Evolutionary conservation across 2,329 filamentous ascomycete genomes (phyloP).

Genomic region (Colletotrichum somersetense): DNA sequence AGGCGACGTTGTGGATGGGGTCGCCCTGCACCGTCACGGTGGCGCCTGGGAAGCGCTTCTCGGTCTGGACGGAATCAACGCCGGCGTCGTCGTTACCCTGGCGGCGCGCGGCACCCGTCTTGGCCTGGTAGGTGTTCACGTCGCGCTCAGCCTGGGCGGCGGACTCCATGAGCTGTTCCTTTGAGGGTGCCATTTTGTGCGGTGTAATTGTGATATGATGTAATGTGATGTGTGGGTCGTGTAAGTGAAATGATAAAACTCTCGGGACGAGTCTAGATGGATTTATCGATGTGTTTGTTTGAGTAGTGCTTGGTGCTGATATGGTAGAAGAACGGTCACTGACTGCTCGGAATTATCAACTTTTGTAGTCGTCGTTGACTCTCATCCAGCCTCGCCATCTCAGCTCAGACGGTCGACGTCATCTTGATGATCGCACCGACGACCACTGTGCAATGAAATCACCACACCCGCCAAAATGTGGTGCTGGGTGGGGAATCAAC

Average conservation of each 20-base stretch:
- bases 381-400: constrained; percentile 26
- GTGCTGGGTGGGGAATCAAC: constrained; percentile 31
- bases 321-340: background rate
- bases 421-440: constrained; percentile 36
- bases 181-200: constrained; percentile 46
- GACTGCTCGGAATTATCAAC: constrained; percentile 11
- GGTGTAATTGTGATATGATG: background rate
- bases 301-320: background rate
- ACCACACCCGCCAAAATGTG: constrained; percentile 41
- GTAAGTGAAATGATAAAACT: background rate
- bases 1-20: constrained; percentile 59
- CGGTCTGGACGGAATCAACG: constrained; percentile 54
- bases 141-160: constrained; percentile 61
- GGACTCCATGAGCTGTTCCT: constrained; percentile 57
- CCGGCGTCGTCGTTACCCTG: constrained; percentile 57
- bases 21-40: constrained; percentile 57
- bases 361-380: constrained; percentile 32
- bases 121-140: constrained; percentile 62
- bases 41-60: constrained; percentile 59
- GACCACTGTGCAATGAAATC: constrained; percentile 36
- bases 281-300: background rate
- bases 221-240: background rate
- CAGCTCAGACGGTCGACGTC: constrained; percentile 33
- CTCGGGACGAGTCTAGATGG: background rate
- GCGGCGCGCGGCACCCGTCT: constrained; percentile 58